Evolutionary conservation across 192 early-diverging fungal genomes (phyloP), one percentile per base, ranked within the genome.

Genomic region (Powellomyces hirtus): DNA sequence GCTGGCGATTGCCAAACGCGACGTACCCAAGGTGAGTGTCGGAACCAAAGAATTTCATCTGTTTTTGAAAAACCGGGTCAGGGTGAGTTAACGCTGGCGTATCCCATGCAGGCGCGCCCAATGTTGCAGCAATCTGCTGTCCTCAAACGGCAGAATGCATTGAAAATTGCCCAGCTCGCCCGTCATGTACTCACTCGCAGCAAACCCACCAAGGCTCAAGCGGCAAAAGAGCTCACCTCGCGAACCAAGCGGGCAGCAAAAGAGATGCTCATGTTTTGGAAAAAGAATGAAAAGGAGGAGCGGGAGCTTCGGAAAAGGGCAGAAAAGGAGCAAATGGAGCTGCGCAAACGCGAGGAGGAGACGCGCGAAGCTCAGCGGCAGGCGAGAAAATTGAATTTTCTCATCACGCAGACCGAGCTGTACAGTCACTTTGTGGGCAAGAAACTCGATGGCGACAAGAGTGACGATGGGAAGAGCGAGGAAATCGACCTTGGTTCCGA

Each of bases 401-500:
- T 96, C 64, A 92, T 96, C 52, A 89, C 91, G 0, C 94, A 96
- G 68, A 96, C 94, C 0, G 94, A 96, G 64, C 82, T 96, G 8
- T 96, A 92, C 75, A 91, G 89, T 57, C 92, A 94, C 78, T 96
- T 96, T 79, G 87, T 94, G 50, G 92, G 91, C 59, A 87, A 88
- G 62, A 94, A 94, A 71, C 88, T 92, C 8, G 34, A 66, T 36
- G 64, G 52, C 18, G 46, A 64, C 18, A 35, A n/a, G 30, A 38
- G 22, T 36, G 59, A 20, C 13, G 29, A 26, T 20, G 38, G 24
- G 22, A 29, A 40, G 24, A 53, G 1, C 33, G 29, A n/a, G 1
- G 13, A 3, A 7, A 11, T 18, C 22, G 65, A 59, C 16, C 1
- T 26, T 35, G 65, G 11, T n/a, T 14, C 60, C 18, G 33, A 51